Conservation (phyloP, 1,139 yeast genomes). For the Saccharomyces hybrid region DNA sequence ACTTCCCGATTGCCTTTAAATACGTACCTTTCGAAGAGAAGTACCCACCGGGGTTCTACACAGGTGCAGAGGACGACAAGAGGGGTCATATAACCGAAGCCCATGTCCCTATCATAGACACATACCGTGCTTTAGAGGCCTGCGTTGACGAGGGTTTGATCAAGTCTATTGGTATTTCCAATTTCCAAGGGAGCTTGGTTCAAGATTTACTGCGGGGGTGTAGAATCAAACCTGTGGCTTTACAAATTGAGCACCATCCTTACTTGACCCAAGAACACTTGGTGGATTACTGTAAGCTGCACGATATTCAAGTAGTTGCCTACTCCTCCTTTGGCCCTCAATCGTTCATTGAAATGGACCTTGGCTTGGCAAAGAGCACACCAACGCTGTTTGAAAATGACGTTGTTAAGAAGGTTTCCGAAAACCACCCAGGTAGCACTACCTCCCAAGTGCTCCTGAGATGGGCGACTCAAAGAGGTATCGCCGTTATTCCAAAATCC, state of each 20-base stretch:
- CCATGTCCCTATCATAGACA: conserved; percentile 63
- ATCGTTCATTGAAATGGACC: conserved; percentile 57
- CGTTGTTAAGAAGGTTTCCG: conserved; percentile 46
- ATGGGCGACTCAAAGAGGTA: conserved; percentile 72
- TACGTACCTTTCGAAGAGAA: conserved; percentile 63
- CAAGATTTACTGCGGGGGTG: conserved; percentile 69
- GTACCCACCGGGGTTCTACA: conserved; percentile 67
- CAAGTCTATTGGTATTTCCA: conserved; percentile 76
- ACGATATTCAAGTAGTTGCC: conserved; percentile 66
- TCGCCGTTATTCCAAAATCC: conserved; percentile 72
- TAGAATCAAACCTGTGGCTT: conserved; percentile 62
- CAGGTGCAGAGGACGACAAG: conserved; percentile 49
- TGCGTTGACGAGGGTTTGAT: conserved; percentile 56
- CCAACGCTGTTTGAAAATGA: conserved; percentile 52
- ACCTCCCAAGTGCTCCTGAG: conserved; percentile 63
- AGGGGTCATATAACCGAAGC: conserved; percentile 43
- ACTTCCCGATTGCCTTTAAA: conserved; percentile 72
- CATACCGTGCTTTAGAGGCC: conserved; percentile 73
- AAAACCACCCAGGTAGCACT: conserved; percentile 38
- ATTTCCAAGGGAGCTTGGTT: conserved; percentile 68
- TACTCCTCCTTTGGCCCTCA: conserved; percentile 84
- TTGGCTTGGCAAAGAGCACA: conserved; percentile 45
- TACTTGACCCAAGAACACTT: conserved; percentile 71
- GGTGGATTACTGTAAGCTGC: conserved; percentile 52
- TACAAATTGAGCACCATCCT: conserved; percentile 91